These are phyloP conservation scores for Sporothrix curviconia DNA, from an alignment of 2,329 filamentous ascomycete genomes.

Conservation along the genomic window DNA sequence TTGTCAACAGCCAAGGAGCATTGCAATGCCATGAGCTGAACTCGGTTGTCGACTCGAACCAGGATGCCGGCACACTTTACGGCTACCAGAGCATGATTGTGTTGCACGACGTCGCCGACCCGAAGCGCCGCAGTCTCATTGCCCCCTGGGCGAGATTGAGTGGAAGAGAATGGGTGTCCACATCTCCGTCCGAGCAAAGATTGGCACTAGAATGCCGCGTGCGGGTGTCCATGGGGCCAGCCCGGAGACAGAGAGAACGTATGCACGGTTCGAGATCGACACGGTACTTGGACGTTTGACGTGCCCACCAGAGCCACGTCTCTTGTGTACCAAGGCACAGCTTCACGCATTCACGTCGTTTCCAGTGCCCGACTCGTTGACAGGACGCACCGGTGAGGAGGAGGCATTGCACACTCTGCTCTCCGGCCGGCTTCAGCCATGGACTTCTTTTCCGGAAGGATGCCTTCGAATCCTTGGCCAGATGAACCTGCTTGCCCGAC, in stretches of 20 bases:
- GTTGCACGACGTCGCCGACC: conserved; percentile 36
- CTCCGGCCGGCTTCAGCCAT: conserved; percentile 46
- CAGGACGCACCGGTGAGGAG: conserved; percentile 53
- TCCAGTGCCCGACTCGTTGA: conserved; percentile 50
- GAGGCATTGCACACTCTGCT: conserved; percentile 46
- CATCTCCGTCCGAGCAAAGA: conserved; percentile 29
- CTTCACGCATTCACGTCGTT: conserved; percentile 57
- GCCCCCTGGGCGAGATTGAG: conserved; percentile 40
- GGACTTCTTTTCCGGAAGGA: conserved; percentile 28
- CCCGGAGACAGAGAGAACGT: conserved; percentile 30
- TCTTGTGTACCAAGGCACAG: conserved; percentile 51
- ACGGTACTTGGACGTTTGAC: conserved; percentile 47
- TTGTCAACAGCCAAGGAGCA: conserved; percentile 35
- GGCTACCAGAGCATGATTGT: conserved; percentile 55
- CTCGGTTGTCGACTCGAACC: conserved; percentile 47
- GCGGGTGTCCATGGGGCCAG: no score
- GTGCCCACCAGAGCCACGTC: conserved; percentile 48
- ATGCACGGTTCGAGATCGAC: conserved; percentile 48
- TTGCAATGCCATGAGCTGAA: conserved; percentile 45
- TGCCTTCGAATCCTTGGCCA: conserved; percentile 14
- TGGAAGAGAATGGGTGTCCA: conserved; percentile 34
- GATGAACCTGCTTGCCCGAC: conserved; percentile 27
- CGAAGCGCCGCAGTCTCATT: conserved; percentile 43
- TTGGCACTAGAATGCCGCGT: no score
- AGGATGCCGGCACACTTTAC: conserved; percentile 55